Evolutionary conservation across 2,329 filamentous ascomycete species (phyloP).

Genomic region (Cercospora zeina): DNA sequence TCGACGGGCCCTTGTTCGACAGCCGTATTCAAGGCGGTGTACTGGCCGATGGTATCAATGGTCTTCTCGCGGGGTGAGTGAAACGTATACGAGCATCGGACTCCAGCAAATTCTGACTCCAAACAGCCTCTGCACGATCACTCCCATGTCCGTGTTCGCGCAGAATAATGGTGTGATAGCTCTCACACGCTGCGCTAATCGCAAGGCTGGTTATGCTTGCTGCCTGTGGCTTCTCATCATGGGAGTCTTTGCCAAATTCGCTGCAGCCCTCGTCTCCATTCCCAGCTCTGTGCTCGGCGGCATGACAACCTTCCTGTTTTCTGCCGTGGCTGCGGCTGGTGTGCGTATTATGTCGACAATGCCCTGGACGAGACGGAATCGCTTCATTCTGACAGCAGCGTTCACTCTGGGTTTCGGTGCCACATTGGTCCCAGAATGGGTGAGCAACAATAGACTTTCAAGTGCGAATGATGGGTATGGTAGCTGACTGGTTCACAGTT

Average conservation of each 20-base stretch:
- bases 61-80: constrained; percentile 62
- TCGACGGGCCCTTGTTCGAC: constrained; percentile 71
- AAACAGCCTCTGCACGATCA: constrained; percentile 66
- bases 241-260: constrained; percentile 82
- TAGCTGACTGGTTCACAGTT: constrained; percentile 21
- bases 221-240: constrained; percentile 76
- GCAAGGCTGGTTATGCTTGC: constrained; percentile 75
- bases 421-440: constrained; percentile 47
- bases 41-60: constrained; percentile 68
- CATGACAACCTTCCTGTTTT: constrained; percentile 74
- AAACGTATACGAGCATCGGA: too few relatives aligned
- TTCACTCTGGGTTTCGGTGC: constrained; percentile 68
- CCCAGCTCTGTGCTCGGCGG: constrained; percentile 55
- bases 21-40: constrained; percentile 77
- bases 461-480: neutral
- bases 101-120: neutral
- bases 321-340: constrained; percentile 72
- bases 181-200: constrained; percentile 76
- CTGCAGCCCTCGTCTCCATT: constrained; percentile 74
- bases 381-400: constrained; percentile 77
- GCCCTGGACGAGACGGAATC: constrained; percentile 73
- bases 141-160: constrained; percentile 76
- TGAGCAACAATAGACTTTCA: neutral
- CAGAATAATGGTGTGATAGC: constrained; percentile 86
- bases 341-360: constrained; percentile 72